Evolutionary conservation across 1,139 yeast genomes (phyloP).

Genomic region (Blastobotrys buckinghamii): DNA sequence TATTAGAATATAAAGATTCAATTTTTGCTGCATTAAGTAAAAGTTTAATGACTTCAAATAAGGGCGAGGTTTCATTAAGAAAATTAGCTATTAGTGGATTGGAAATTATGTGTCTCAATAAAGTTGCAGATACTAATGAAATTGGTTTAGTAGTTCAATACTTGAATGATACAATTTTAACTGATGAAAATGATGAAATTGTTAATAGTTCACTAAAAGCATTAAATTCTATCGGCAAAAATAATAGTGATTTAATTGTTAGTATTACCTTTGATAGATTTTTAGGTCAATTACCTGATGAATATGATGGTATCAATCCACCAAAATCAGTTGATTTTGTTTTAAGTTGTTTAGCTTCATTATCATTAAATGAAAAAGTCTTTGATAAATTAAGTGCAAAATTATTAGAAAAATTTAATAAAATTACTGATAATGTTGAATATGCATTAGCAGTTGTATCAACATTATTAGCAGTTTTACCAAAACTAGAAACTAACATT

Average conservation of each 20-base stretch:
- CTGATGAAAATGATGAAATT: conserved; percentile 35
- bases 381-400: conserved; percentile 34
- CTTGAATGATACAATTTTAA: conserved; percentile 56
- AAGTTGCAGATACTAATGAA: conserved; percentile 50
- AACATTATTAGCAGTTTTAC: conserved; percentile 21
- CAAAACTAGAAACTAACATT: conserved; percentile 17
- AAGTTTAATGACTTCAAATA: conserved; percentile 60
- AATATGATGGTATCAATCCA: conserved; percentile 17
- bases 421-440: conserved; percentile 6
- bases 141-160: conserved; percentile 58
- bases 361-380: conserved; percentile 28
- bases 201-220: conserved; percentile 44
- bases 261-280: conserved; percentile 58
- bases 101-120: conserved; percentile 45
- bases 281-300: conserved; percentile 46
- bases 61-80: conserved; percentile 61
- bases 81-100: conserved; percentile 62
- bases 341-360: conserved; percentile 28
- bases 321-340: conserved; percentile 22
- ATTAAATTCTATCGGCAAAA: too few relatives aligned
- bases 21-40: conserved; percentile 60
- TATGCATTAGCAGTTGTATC: conserved; percentile 23
- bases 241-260: conserved; percentile 44
- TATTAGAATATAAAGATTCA: conserved; percentile 49
- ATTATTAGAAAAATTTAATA: conserved; percentile 29